A percentile compares a stretch with the other conserved stretches of the same genome.
Conservation (phyloP, 2,329 filamentous ascomycete species). For the Sarocladium brachiariae region DNA sequence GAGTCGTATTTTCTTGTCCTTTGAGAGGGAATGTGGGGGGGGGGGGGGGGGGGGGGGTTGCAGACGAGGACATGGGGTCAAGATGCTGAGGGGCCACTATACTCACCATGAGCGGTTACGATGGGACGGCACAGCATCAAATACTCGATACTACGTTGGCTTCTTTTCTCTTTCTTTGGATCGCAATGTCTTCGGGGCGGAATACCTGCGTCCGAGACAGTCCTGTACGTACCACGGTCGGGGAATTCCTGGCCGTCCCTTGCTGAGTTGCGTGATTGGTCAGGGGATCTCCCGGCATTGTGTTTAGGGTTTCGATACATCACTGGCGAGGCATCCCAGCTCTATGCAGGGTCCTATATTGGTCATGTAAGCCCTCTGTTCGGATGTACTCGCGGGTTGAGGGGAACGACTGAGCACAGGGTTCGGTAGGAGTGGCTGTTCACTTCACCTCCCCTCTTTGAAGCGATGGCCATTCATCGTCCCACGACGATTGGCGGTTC, state of each 20-base stretch:
- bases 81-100: background rate
- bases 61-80: background rate
- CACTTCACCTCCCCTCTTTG: background rate
- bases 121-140: constrained; percentile 1
- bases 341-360: constrained; percentile 9
- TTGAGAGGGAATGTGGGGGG: too few species aligned
- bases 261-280: background rate
- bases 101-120: background rate
- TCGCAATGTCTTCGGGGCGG: constrained; percentile 1
- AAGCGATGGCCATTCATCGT: background rate
- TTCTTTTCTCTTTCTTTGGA: background rate
- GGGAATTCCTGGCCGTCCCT: constrained; percentile 4
- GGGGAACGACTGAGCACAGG: background rate
- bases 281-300: background rate
- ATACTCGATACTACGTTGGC: background rate
- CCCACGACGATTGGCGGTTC: background rate
- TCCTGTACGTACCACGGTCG: background rate
- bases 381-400: background rate
- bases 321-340: background rate
- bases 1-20: background rate
- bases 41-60: too few species aligned
- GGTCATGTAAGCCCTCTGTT: background rate
- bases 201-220: constrained; percentile 5
- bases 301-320: background rate
- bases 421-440: background rate